Evolutionary conservation across 176 grass and related monocot species (phyloP).

Genomic region (Juncus inflexus): DNA sequence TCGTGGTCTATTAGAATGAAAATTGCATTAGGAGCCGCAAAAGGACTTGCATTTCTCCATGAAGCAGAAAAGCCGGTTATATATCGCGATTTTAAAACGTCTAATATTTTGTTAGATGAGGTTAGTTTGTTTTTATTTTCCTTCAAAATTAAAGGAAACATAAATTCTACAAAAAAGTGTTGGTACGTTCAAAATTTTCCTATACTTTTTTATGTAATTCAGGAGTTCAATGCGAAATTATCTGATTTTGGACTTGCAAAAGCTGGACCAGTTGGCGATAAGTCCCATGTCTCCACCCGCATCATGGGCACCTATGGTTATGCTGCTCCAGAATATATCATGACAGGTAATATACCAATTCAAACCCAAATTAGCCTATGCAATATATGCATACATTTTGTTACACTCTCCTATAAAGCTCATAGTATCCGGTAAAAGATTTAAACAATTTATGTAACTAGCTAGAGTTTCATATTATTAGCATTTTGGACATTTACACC

Average conservation of each 20-base stretch:
- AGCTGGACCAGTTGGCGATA: conserved; percentile 49
- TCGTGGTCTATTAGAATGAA: conserved; percentile 50
- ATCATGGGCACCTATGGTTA: conserved; percentile 55
- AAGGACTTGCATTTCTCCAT: conserved; percentile 48
- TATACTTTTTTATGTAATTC: neutral
- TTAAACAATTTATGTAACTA: no score
- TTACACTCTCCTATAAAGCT: no score
- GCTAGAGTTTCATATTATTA: no score
- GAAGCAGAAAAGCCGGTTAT: conserved; percentile 51
- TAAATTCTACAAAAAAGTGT: neutral
- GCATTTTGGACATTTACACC: no score
- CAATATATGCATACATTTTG: no score
- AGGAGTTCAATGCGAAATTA: conserved; percentile 57
- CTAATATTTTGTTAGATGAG: conserved; percentile 51
- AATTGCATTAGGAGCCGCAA: conserved; percentile 46
- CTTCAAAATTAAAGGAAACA: neutral
- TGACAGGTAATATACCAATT: conserved; percentile 32
- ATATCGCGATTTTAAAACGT: conserved; percentile 56
- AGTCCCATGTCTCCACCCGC: conserved; percentile 47
- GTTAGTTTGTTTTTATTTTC: conserved; percentile 18
- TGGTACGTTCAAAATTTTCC: neutral
- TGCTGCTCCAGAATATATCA: conserved; percentile 50
- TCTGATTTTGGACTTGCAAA: conserved; percentile 62
- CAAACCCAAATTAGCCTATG: no score
- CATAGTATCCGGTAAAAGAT: no score